A percentile compares a stretch with the other conserved stretches of the same genome.
phyloP scores from a whole-genome alignment of 768 basidiomycete species.

The Lactifluus rugatus region DNA sequence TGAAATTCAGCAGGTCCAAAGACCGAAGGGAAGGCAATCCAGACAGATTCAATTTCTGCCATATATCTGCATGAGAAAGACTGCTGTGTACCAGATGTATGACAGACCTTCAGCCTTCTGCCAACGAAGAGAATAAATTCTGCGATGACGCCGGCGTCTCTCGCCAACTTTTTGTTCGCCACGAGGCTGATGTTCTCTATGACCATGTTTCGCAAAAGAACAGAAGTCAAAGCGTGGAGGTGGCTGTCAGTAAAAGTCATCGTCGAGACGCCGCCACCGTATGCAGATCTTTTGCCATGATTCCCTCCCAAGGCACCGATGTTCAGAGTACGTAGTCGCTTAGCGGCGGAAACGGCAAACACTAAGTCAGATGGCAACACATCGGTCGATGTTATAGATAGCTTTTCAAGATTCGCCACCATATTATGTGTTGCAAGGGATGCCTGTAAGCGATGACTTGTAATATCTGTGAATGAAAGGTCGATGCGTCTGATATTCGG shows the following conservation, averaged over 20 bases:
- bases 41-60: conserved; percentile 50
- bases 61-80: background rate
- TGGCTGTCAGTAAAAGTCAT: conserved; percentile 48
- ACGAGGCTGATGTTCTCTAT: conserved; percentile 52
- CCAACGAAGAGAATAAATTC: conserved; percentile 46
- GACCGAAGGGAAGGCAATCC: conserved; percentile 43
- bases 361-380: conserved; percentile 35
- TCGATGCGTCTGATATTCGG: conserved; percentile 49
- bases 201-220: conserved; percentile 28
- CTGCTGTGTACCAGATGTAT: background rate
- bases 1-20: conserved; percentile 39
- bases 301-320: conserved; percentile 50
- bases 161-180: conserved; percentile 51
- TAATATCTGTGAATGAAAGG: conserved; percentile 53
- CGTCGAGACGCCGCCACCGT: conserved; percentile 35
- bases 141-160: conserved; percentile 30
- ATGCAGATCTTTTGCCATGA: conserved; percentile 27
- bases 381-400: conserved; percentile 51
- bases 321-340: conserved; percentile 38
- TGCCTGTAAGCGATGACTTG: too few species aligned
- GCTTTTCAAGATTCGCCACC: conserved; percentile 39
- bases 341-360: conserved; percentile 30
- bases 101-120: conserved; percentile 27
- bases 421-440: conserved; percentile 9
- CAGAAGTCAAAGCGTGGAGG: conserved; percentile 35